These are phyloP conservation scores for Eutrema japonicum DNA, from an alignment of 345 rosid genomes.

Conservation along the genomic window DNA sequence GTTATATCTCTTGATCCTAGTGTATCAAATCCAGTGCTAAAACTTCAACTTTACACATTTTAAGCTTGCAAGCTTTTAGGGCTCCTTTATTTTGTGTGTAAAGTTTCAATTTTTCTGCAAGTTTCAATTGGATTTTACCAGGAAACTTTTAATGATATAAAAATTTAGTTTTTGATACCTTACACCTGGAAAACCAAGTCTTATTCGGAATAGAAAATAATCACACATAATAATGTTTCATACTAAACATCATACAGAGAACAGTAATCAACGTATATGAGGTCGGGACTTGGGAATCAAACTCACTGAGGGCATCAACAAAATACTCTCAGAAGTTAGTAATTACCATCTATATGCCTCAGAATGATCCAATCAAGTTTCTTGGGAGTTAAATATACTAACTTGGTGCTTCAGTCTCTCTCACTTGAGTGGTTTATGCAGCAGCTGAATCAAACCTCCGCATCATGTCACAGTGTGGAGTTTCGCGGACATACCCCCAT, in stretches of 20 bases:
- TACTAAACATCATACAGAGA: slow-evolving; percentile 25
- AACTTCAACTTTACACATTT: neutral
- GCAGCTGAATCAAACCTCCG: slow-evolving; percentile 57
- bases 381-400: slow-evolving; percentile 33
- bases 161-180: neutral
- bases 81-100: neutral
- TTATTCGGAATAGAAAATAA: slow-evolving; percentile 30
- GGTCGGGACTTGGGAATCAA: neutral
- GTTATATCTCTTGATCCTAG: slow-evolving; percentile 2
- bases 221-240: slow-evolving; percentile 30
- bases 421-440: slow-evolving; percentile 28
- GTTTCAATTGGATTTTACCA: neutral
- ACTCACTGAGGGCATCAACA: slow-evolving; percentile 26
- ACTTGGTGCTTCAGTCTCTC: slow-evolving; percentile 30
- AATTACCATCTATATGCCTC: slow-evolving; percentile 17
- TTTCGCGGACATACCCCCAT: slow-evolving; percentile 86
- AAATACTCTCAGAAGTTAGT: slow-evolving; percentile 27
- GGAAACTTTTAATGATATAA: neutral
- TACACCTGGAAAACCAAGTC: slow-evolving; percentile 17
- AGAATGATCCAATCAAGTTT: slow-evolving; percentile 25
- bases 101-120: neutral
- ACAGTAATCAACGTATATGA: slow-evolving; percentile 35
- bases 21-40: slow-evolving; percentile 13
- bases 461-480: slow-evolving; percentile 85
- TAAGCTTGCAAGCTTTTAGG: slow-evolving; percentile 20